Conservation (phyloP, 2,329 filamentous ascomycete species). For the Bertia moriformis region DNA sequence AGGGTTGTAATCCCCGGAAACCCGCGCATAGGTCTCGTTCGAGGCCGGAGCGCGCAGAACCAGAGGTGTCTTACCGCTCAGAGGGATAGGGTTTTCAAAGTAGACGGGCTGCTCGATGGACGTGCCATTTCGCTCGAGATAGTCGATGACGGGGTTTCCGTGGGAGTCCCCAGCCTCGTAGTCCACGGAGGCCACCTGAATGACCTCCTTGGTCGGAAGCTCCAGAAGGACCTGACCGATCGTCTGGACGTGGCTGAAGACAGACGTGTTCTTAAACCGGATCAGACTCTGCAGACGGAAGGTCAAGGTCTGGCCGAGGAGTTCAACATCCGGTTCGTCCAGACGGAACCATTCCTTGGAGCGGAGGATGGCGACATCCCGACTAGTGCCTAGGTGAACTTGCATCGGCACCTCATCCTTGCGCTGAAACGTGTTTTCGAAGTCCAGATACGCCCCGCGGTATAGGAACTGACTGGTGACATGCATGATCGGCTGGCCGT, state of each 20-base stretch:
- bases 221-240: conserved; percentile 84
- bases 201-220: conserved; percentile 89
- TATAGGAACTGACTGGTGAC: conserved; percentile 98
- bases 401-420: conserved; percentile 94
- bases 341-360: conserved; percentile 97
- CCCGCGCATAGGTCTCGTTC: conserved; percentile 10
- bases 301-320: conserved; percentile 82
- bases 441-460: conserved; percentile 82
- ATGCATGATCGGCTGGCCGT: conserved; percentile 82
- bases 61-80: conserved; percentile 1
- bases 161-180: conserved; percentile 85
- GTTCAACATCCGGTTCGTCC: conserved; percentile 64
- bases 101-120: conserved; percentile 43
- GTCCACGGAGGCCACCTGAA: conserved; percentile 92
- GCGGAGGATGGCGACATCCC: conserved; percentile 83
- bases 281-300: conserved; percentile 90
- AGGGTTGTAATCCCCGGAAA: conserved; percentile 22
- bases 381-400: conserved; percentile 70
- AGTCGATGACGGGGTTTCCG: conserved; percentile 93
- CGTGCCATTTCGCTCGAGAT: conserved; percentile 70
- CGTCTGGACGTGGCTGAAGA: conserved; percentile 85
- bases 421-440: conserved; percentile 95
- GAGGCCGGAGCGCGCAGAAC: conserved; percentile 6
- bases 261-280: conserved; percentile 84
- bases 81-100: conserved; percentile 1